Conservation (phyloP, 768 basidiomycete species). For the Collybiopsis confluens region DNA sequence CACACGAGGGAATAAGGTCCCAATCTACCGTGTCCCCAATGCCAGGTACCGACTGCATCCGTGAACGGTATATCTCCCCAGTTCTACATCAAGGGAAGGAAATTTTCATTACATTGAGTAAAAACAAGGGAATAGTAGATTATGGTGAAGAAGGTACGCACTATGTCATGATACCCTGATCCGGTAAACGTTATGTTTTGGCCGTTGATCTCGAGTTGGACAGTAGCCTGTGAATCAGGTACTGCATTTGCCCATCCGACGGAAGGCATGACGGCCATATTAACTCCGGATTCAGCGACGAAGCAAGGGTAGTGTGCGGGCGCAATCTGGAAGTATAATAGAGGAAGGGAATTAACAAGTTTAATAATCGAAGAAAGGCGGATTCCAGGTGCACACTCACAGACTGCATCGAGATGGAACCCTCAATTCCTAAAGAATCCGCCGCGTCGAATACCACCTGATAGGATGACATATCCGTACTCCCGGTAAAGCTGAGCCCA, state of each 20-base stretch:
- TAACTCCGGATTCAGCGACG: constrained; percentile 5
- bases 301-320: constrained; percentile 14
- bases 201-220: constrained; percentile 10
- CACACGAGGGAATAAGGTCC: constrained; percentile 18
- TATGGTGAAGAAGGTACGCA: neutral
- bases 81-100: constrained; percentile 12
- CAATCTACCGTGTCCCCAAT: constrained; percentile 17
- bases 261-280: constrained; percentile 9
- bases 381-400: too few species aligned
- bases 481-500: constrained; percentile 11
- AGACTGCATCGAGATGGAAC: constrained; percentile 10
- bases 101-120: too few species aligned
- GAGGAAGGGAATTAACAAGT: too few species aligned
- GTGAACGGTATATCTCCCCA: constrained; percentile 14
- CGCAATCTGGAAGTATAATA: constrained; percentile 7
- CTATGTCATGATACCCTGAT: constrained; percentile 14
- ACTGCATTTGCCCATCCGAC: constrained; percentile 18
- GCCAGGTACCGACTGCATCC: constrained; percentile 10
- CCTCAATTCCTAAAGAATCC: constrained; percentile 9
- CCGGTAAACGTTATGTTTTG: constrained; percentile 8
- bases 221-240: constrained; percentile 12
- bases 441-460: constrained; percentile 10
- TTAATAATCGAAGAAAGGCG: too few species aligned
- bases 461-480: constrained; percentile 3
- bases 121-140: too few species aligned